Evolutionary conservation across 1,284 basidiomycete species (phyloP).

Genomic region (Rhodotorula sp.): DNA sequence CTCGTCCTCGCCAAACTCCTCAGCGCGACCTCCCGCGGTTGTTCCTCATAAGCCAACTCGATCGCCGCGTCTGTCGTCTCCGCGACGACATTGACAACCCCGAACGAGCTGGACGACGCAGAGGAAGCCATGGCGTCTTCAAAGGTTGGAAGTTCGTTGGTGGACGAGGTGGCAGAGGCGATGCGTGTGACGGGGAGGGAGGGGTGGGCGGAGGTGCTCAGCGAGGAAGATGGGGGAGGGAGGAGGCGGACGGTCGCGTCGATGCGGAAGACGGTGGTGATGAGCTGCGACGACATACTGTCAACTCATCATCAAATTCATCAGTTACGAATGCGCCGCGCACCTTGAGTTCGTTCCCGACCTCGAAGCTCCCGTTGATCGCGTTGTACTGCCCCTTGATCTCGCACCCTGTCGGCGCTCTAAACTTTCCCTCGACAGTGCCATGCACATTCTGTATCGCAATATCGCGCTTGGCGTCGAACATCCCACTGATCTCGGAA

Average conservation of each 20-base stretch:
- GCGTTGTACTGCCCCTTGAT: slow-evolving; percentile 11
- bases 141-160: slow-evolving; percentile 8
- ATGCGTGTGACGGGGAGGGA: background rate
- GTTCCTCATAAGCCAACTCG: background rate
- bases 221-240: background rate
- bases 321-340: background rate
- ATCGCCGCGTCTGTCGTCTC: slow-evolving; percentile 10
- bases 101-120: background rate
- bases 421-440: slow-evolving; percentile 2
- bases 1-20: background rate
- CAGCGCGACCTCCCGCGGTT: background rate
- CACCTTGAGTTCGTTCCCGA: slow-evolving; percentile 7
- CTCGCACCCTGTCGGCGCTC: background rate
- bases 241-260: slow-evolving; percentile 8
- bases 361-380: background rate
- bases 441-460: background rate
- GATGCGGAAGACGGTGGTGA: slow-evolving; percentile 21
- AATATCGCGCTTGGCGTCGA: slow-evolving; percentile 2
- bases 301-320: rapidly evolving
- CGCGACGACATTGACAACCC: background rate
- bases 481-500: slow-evolving; percentile 8
- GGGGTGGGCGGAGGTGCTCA: too few species aligned
- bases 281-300: background rate
- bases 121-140: slow-evolving; percentile 2
- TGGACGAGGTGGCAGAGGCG: background rate